Evolutionary conservation across 2,329 filamentous ascomycete genomes (phyloP).

Genomic region (Exophiala sp.): DNA sequence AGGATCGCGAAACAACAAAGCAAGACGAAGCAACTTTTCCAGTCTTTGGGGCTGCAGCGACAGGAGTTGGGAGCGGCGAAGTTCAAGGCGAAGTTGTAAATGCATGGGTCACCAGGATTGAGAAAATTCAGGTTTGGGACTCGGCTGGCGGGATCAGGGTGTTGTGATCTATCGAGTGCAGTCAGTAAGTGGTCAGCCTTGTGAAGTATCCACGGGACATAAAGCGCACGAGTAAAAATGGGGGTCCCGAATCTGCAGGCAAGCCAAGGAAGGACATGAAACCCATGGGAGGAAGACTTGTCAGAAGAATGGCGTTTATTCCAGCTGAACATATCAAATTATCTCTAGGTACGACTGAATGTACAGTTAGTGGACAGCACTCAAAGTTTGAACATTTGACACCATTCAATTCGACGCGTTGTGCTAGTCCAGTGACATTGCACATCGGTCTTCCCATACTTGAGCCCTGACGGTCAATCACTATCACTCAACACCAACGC

Average conservation of each 20-base stretch:
- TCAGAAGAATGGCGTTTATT: no score
- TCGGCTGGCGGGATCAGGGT: not conserved
- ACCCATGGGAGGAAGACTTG: no score
- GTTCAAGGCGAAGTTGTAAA: conserved; percentile 15
- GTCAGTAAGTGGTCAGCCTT: no score
- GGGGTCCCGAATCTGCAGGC: not conserved
- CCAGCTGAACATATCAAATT: no score
- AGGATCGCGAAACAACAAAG: conserved; percentile 12
- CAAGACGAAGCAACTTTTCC: conserved; percentile 19
- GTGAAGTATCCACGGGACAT: no score
- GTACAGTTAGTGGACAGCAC: no score
- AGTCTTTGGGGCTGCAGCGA: conserved; percentile 10
- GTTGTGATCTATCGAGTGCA: not conserved
- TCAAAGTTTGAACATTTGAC: no score
- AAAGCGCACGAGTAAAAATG: not conserved
- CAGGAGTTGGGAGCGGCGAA: conserved; percentile 17
- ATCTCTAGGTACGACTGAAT: no score
- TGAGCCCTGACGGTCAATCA: conserved; percentile 7
- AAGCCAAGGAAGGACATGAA: no score
- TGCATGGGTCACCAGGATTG: not conserved
- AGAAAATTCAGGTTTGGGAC: not conserved
- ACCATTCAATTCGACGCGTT: no score
- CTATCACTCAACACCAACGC: conserved; percentile 29
- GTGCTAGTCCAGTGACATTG: no score
- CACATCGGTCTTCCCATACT: no score